Conservation (phyloP, 257 asterid genomes). For the Cruciata laevipes region DNA sequence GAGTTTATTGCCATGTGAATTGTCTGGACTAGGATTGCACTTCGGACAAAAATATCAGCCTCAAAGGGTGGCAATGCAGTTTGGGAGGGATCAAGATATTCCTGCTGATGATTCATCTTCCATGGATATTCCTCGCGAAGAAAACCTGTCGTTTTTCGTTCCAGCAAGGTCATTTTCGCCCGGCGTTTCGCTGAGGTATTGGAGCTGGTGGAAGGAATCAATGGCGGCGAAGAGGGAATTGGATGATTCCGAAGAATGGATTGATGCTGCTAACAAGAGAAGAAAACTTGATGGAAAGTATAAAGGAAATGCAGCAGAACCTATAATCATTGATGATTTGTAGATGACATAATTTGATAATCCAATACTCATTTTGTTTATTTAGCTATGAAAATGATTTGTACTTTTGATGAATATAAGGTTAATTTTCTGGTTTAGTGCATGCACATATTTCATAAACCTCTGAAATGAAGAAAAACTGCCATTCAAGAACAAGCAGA, state of each 20-base stretch:
- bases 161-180: constrained; percentile 11
- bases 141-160: not conserved
- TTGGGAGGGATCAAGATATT: constrained; percentile 34
- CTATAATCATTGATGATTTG: not conserved
- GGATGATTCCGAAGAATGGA: not conserved
- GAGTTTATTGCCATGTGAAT: constrained; percentile 21
- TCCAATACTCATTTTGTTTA: not conserved
- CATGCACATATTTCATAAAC: no score
- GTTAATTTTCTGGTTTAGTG: no score
- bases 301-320: not conserved
- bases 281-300: not conserved
- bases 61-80: constrained; percentile 32
- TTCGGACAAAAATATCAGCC: constrained; percentile 27
- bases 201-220: constrained; percentile 6
- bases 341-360: no score
- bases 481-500: no score
- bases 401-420: not conserved
- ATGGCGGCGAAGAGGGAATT: not conserved
- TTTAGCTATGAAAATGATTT: not conserved
- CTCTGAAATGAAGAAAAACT: no score
- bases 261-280: not conserved
- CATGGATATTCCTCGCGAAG: not conserved
- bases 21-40: constrained; percentile 28
- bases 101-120: constrained; percentile 10
- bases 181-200: constrained; percentile 8